phyloP scores from a whole-genome alignment of 805 yeast genomes.

The Saccharomycopsis malanga region DNA sequence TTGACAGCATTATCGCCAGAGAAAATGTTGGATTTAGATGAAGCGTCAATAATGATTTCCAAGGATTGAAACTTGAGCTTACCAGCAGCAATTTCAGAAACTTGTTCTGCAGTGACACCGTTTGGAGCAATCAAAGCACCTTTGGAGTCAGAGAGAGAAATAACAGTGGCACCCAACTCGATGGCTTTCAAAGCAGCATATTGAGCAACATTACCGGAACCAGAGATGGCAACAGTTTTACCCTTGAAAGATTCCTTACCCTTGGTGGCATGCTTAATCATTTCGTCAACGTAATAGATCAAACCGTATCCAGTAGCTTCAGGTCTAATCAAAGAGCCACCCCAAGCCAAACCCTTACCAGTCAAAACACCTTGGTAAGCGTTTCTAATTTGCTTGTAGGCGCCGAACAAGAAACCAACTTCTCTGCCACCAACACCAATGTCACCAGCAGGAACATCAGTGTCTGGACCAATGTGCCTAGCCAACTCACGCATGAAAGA shows the following conservation, averaged over 20 bases:
- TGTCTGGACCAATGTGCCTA: slow-evolving; percentile 93
- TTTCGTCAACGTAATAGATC: slow-evolving; percentile 93
- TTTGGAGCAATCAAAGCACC: slow-evolving; percentile 74
- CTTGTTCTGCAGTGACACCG: slow-evolving; percentile 82
- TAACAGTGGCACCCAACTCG: slow-evolving; percentile 93
- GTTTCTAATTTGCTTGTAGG: slow-evolving; percentile 87
- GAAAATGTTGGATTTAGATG: slow-evolving; percentile 37
- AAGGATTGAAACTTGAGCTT: slow-evolving; percentile 72
- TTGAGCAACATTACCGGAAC: slow-evolving; percentile 99
- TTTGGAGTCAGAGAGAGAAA: slow-evolving; percentile 90
- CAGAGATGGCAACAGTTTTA: slow-evolving; percentile 93
- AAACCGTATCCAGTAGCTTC: slow-evolving; percentile 99
- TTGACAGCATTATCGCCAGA: slow-evolving; percentile 47
- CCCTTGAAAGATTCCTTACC: slow-evolving; percentile 89
- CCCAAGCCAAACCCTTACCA: slow-evolving; percentile 97
- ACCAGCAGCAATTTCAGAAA: slow-evolving; percentile 67
- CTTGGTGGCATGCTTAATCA: slow-evolving; percentile 86
- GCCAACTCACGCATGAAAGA: slow-evolving; percentile 94
- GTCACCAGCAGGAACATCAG: slow-evolving; percentile 99
- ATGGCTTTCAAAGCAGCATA: slow-evolving; percentile 96
- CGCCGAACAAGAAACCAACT: slow-evolving; percentile 93
- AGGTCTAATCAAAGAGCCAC: slow-evolving; percentile 98
- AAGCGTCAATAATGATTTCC: slow-evolving; percentile 54
- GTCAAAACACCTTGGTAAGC: slow-evolving; percentile 95
- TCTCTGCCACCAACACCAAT: slow-evolving; percentile 98